Evolutionary conservation across 2,329 filamentous ascomycete genomes (phyloP).

Genomic region (Stagonosporopsis cucurbitacearum): DNA sequence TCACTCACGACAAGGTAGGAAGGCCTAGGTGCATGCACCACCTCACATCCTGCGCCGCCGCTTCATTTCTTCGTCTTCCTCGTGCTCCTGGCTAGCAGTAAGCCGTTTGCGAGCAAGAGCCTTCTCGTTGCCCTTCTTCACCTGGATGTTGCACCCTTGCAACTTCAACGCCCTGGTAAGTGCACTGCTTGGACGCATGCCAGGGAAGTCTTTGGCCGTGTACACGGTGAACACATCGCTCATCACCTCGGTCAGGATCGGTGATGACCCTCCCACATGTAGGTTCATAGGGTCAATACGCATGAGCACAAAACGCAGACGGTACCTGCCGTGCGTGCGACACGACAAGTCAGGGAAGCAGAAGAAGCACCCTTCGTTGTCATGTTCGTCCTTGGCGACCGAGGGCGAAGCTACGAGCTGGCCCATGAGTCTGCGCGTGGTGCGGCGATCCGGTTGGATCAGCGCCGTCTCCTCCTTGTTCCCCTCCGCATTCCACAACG

Average conservation of each 20-base stretch:
- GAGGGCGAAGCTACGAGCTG: constrained; percentile 79
- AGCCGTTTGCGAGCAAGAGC: constrained; percentile 52
- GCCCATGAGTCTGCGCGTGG: constrained; percentile 79
- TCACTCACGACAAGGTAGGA: too few species aligned
- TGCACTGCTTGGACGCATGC: constrained; percentile 78
- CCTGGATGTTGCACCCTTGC: constrained; percentile 82
- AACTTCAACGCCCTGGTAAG: constrained; percentile 76
- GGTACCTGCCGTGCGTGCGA: constrained; percentile 76
- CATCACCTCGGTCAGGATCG: constrained; percentile 60
- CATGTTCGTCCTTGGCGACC: constrained; percentile 75
- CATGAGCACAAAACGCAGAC: constrained; percentile 75
- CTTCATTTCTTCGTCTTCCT: constrained; percentile 48
- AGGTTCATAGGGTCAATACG: constrained; percentile 69
- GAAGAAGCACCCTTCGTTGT: constrained; percentile 80
- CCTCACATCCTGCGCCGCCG: constrained; percentile 46
- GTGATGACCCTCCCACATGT: constrained; percentile 58
- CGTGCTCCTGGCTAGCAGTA: constrained; percentile 50
- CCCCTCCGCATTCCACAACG: constrained; percentile 74
- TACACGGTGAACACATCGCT: constrained; percentile 80
- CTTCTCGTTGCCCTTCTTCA: constrained; percentile 84
- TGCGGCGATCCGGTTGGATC: constrained; percentile 73
- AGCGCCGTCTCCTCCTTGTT: constrained; percentile 69
- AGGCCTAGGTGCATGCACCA: too few species aligned
- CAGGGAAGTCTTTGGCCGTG: constrained; percentile 84
- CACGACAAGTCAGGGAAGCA: constrained; percentile 84